These are phyloP conservation scores for Imleria badia DNA, from an alignment of 768 basidiomycete genomes.

Conservation along the genomic window DNA sequence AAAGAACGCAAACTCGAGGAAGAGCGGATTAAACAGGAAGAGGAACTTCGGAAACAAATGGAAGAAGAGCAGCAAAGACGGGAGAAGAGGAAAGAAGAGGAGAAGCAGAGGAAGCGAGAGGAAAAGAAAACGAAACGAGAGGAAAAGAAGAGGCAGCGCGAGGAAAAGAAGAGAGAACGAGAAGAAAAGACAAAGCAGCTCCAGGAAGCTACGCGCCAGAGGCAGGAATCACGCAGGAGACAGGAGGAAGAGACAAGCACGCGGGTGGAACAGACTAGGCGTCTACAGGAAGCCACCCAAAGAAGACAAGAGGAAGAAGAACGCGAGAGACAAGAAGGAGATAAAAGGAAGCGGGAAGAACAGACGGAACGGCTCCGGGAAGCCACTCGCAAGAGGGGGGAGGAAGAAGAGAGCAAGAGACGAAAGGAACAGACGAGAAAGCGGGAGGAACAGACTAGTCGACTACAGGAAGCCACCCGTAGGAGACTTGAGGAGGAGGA, in stretches of 20 bases:
- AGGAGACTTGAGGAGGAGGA: slow-evolving; percentile 28
- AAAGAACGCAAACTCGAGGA: neutral
- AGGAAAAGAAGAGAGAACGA: slow-evolving; percentile 30
- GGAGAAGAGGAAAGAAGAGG: too few species aligned
- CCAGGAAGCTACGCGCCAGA: neutral
- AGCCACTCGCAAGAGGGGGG: neutral
- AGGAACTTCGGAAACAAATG: slow-evolving; percentile 28
- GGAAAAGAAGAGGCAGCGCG: slow-evolving; percentile 28
- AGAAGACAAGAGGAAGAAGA: slow-evolving; percentile 7
- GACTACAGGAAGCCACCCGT: neutral
- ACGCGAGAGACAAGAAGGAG: neutral
- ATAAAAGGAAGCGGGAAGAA: neutral
- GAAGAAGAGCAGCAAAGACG: neutral
- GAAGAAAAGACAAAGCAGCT: slow-evolving; percentile 36
- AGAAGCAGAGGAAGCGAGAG: neutral
- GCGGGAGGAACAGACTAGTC: too few species aligned
- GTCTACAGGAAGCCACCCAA: too few species aligned
- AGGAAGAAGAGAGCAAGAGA: neutral
- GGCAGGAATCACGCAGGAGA: neutral
- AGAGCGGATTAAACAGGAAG: slow-evolving; percentile 38
- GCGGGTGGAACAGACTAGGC: too few species aligned
- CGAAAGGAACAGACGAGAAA: neutral
- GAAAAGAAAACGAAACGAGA: neutral
- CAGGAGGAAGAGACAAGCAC: slow-evolving; percentile 6
- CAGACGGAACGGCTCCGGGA: neutral